A percentile compares a stretch with the other conserved stretches of the same genome.
Conservation (phyloP, 129 eudicot species). For the Flaveria robusta region DNA sequence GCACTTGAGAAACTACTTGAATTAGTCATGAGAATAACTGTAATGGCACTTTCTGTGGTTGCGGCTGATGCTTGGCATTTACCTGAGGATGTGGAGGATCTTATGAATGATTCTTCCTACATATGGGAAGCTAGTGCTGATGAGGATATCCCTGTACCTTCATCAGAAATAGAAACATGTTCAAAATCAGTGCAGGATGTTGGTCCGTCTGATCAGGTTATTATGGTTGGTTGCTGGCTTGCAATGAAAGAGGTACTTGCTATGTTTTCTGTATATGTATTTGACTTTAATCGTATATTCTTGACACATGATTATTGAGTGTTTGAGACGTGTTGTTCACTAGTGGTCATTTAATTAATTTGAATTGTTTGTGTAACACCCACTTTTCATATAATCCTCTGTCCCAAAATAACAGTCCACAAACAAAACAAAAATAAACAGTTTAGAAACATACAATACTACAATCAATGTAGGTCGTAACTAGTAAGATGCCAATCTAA, state of each 20-base stretch:
- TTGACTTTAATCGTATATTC: background rate
- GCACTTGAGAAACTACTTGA: conserved; percentile 75
- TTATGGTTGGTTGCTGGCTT: conserved; percentile 99
- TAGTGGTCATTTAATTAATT: background rate
- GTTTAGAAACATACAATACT: background rate
- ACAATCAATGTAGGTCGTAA: background rate
- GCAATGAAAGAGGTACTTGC: conserved; percentile 97
- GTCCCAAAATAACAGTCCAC: background rate
- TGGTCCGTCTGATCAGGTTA: conserved; percentile 83
- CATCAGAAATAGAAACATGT: conserved; percentile 43
- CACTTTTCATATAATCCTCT: background rate
- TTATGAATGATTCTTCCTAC: conserved; percentile 62
- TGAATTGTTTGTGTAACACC: background rate
- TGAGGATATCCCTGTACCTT: conserved; percentile 32
- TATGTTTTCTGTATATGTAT: conserved; percentile 15
- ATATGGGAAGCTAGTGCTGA: conserved; percentile 49
- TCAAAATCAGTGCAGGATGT: conserved; percentile 44
- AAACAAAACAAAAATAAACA: background rate
- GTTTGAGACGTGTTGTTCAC: background rate
- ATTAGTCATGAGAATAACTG: conserved; percentile 78
- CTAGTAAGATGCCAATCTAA: background rate
- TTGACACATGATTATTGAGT: background rate
- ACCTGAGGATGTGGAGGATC: conserved; percentile 86
- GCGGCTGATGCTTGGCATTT: conserved; percentile 92
- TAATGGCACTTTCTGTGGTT: conserved; percentile 95